These are phyloP conservation scores for Gardenia jasminoides DNA, from an alignment of 257 asterid genomes.

Conservation along the genomic window DNA sequence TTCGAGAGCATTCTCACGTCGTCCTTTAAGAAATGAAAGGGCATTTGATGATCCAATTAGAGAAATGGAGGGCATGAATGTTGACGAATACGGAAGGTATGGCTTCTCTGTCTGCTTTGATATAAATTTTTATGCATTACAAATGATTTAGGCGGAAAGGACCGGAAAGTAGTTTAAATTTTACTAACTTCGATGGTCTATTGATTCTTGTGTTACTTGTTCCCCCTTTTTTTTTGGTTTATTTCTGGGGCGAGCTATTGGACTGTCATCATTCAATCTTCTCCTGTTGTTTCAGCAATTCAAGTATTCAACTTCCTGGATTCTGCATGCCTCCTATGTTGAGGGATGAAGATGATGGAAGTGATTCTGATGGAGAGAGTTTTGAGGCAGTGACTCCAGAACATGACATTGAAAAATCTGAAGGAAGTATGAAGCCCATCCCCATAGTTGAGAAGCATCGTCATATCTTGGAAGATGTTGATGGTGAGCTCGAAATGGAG, in stretches of 20 bases:
- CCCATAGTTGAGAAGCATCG: slow-evolving; percentile 59
- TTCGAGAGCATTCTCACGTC: slow-evolving; percentile 50
- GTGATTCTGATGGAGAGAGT: slow-evolving; percentile 87
- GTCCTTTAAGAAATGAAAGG: slow-evolving; percentile 71
- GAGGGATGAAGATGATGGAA: slow-evolving; percentile 56
- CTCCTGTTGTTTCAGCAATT: slow-evolving; percentile 56
- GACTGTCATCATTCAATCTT: slow-evolving; percentile 19
- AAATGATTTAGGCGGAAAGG: background rate
- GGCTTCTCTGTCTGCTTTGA: background rate
- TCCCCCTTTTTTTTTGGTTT: slow-evolving; percentile 7
- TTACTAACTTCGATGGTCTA: background rate
- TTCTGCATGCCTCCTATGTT: slow-evolving; percentile 85
- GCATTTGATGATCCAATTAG: slow-evolving; percentile 86
- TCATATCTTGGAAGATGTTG: slow-evolving; percentile 84
- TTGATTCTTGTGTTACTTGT: slow-evolving; percentile 7
- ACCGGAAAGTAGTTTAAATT: background rate
- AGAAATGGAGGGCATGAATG: slow-evolving; percentile 93
- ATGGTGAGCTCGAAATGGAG: slow-evolving; percentile 97
- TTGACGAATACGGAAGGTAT: slow-evolving; percentile 94
- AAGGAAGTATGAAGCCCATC: slow-evolving; percentile 33
- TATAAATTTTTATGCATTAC: background rate
- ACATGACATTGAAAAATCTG: slow-evolving; percentile 48
- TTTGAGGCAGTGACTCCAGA: slow-evolving; percentile 95
- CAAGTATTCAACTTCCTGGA: slow-evolving; percentile 85
- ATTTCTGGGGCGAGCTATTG: background rate